Percentiles rank a stretch among this genome's conserved stretches.
These are phyloP conservation scores for Eimeria brunetti DNA, from an alignment of 169 alveolate species.

Conservation along the genomic window DNA sequence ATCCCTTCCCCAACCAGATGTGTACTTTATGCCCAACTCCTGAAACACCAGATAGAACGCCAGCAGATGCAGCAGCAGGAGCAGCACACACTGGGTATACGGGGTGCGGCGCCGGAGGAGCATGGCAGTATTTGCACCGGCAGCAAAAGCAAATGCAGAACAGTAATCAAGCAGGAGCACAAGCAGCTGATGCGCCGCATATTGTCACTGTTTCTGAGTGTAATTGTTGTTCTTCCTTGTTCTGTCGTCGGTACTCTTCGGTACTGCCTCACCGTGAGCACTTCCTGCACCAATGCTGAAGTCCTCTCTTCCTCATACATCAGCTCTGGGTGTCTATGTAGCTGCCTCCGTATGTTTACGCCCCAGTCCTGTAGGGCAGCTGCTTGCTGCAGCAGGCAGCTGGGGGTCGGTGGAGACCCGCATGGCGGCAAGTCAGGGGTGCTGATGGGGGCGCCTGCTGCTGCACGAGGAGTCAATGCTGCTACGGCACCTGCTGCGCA, in stretches of 20 bases:
- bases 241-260: not conserved
- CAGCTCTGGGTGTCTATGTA: conserved; percentile 76
- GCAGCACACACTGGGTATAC: not conserved
- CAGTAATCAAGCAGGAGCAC: not conserved
- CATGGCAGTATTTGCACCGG: not conserved
- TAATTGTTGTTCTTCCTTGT: not conserved
- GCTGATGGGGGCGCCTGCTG: conserved; percentile 12
- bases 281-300: conserved; percentile 74
- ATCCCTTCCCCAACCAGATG: conserved; percentile 78
- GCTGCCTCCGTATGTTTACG: conserved; percentile 69
- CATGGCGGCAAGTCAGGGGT: conserved; percentile 28
- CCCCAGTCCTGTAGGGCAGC: conserved; percentile 58
- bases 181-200: conserved; percentile 5
- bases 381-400: conserved; percentile 69
- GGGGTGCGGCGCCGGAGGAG: not conserved
- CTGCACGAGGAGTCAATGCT: not conserved
- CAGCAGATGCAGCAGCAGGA: not conserved
- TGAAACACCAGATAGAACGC: conserved; percentile 32
- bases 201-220: not conserved
- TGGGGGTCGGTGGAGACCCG: conserved; percentile 8
- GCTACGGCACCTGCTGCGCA: not conserved
- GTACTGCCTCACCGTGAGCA: conserved; percentile 51
- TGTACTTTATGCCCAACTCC: conserved; percentile 53
- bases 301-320: conserved; percentile 75
- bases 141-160: not conserved